These are phyloP conservation scores for Serendipita vermifera DNA, from an alignment of 768 basidiomycete species.

Conservation along the genomic window DNA sequence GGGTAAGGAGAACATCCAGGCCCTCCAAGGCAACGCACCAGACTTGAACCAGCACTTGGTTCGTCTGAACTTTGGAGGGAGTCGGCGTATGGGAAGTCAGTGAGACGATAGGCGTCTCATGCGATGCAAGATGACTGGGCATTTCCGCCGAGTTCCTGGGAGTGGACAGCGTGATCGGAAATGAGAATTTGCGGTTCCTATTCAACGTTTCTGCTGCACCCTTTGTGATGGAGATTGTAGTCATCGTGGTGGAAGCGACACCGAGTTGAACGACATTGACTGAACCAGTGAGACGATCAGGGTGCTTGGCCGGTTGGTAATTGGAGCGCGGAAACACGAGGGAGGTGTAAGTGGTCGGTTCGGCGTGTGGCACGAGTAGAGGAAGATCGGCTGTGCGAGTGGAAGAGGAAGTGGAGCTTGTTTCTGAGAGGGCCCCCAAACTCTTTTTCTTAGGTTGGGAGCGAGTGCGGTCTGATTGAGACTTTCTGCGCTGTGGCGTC, in stretches of 20 bases:
- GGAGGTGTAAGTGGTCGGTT: slow-evolving; percentile 27
- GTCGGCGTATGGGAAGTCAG: slow-evolving; percentile 63
- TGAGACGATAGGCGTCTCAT: slow-evolving; percentile 27
- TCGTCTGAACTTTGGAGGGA: slow-evolving; percentile 55
- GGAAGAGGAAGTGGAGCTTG: slow-evolving; percentile 15
- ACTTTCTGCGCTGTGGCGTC: slow-evolving; percentile 13
- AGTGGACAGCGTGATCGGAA: slow-evolving; percentile 10
- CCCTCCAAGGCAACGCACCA: slow-evolving; percentile 79
- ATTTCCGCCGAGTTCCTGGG: slow-evolving; percentile 1
- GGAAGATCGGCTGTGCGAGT: slow-evolving; percentile 23
- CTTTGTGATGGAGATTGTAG: slow-evolving; percentile 39
- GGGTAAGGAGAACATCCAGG: slow-evolving; percentile 55
- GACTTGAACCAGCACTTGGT: slow-evolving; percentile 70
- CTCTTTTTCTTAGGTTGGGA: slow-evolving; percentile 12
- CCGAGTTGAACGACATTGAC: slow-evolving; percentile 66
- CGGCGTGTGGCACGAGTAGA: slow-evolving; percentile 21
- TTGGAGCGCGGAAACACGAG: slow-evolving; percentile 35
- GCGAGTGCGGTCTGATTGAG: slow-evolving; percentile 17
- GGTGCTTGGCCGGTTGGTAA: slow-evolving; percentile 28
- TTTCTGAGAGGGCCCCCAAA: not conserved
- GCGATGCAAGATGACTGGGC: not conserved
- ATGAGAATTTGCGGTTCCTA: not conserved
- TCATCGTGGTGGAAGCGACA: slow-evolving; percentile 79
- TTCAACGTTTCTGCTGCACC: slow-evolving; percentile 14
- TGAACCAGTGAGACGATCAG: slow-evolving; percentile 29